Percentiles rank a stretch among this genome's conserved stretches.
Evolutionary conservation across 1,139 yeast species (phyloP).

Genomic region (Sugiyamaella novakii): DNA sequence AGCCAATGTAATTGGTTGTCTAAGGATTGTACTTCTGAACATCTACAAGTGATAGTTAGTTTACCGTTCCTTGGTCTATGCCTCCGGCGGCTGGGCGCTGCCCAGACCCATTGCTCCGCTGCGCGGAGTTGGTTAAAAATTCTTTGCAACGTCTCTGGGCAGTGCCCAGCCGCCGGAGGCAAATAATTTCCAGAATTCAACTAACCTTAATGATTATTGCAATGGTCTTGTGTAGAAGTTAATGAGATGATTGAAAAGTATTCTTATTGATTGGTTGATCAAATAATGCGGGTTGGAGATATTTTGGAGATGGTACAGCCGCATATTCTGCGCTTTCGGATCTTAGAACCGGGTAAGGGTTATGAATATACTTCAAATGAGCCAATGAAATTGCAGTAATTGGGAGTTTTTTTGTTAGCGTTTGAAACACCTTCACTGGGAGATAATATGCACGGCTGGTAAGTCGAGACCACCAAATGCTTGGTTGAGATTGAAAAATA

Average conservation of each 20-base stretch:
- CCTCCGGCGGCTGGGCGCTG: slow-evolving; percentile 9
- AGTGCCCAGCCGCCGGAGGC: too few relatives aligned
- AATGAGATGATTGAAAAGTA: not conserved
- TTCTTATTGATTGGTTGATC: not conserved
- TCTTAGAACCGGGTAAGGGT: too few relatives aligned
- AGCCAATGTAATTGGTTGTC: slow-evolving; percentile 13
- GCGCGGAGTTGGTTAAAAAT: not conserved
- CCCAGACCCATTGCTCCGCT: slow-evolving; percentile 2
- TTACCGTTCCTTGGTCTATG: not conserved
- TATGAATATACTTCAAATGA: too few relatives aligned
- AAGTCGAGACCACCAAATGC: not conserved
- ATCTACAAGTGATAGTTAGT: slow-evolving; percentile 3
- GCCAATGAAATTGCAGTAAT: slow-evolving; percentile 16
- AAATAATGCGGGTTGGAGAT: not conserved
- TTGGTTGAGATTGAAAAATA: slow-evolving; percentile 8
- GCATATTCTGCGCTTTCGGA: too few relatives aligned
- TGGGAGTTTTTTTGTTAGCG: slow-evolving; percentile 11
- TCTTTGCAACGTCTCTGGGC: too few relatives aligned
- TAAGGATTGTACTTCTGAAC: slow-evolving; percentile 17
- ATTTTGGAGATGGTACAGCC: slow-evolving; percentile 2
- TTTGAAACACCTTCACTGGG: not conserved
- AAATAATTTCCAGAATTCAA: too few relatives aligned
- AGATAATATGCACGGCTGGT: slow-evolving; percentile 6
- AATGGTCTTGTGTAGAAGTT: not conserved
- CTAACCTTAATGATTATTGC: too few relatives aligned